Evolutionary conservation across 2,329 filamentous ascomycete species (phyloP).

Genomic region (Microdochium trichocladiopsis): DNA sequence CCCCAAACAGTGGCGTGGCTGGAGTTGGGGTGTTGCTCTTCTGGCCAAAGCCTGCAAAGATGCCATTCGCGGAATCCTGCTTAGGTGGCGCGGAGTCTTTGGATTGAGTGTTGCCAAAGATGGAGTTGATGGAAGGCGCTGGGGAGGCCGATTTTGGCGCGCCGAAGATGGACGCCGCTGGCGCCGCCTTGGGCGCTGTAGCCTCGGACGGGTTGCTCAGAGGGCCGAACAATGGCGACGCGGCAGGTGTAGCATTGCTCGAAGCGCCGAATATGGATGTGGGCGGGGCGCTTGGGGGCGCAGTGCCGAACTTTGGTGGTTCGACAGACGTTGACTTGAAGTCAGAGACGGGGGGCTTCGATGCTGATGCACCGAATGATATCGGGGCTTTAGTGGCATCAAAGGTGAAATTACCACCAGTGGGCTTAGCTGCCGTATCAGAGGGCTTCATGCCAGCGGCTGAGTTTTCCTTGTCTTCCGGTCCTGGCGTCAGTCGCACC

Average conservation of each 20-base stretch:
- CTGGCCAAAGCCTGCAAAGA: not conserved
- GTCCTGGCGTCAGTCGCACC: conserved; percentile 14
- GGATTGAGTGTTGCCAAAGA: not conserved
- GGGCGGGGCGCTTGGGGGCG: not conserved
- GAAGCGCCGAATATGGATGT: conserved; percentile 3
- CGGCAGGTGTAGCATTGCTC: conserved; percentile 2
- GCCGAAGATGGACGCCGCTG: not conserved
- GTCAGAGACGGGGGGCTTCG: conserved; percentile 20
- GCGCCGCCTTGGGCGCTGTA: not conserved
- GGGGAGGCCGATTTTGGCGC: not conserved
- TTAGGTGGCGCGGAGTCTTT: not conserved
- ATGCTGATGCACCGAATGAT: conserved; percentile 21
- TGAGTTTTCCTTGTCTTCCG: conserved; percentile 8
- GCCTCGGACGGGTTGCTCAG: not conserved
- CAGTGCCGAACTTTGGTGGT: not conserved
- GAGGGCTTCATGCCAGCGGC: conserved; percentile 7
- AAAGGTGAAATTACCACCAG: conserved; percentile 21
- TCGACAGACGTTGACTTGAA: not conserved
- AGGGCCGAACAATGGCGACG: conserved; percentile 5
- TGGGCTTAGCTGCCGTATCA: conserved; percentile 18
- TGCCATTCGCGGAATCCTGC: not conserved
- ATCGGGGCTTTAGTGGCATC: conserved; percentile 21
- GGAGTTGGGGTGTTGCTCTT: not conserved
- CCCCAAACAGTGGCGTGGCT: conserved; percentile 16
- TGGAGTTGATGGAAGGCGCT: not conserved